Base-by-base conservation (phyloP, 345 rosid species). In the Draba incana region DNA sequence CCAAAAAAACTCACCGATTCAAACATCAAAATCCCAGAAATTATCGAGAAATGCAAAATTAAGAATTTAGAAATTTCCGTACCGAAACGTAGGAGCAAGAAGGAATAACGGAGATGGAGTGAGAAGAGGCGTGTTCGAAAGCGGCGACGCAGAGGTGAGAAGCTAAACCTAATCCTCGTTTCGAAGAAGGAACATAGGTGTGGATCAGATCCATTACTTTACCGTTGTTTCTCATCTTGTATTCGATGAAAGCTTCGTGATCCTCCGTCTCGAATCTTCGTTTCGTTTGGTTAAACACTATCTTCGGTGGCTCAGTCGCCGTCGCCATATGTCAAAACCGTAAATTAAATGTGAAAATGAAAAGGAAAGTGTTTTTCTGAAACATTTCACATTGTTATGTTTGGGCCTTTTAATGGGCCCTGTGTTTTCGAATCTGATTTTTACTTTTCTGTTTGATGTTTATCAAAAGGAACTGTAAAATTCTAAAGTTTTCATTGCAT, bases 51-150 rank as follows among this genome's bases (percentile, higher is more conserved):
- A 5, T 15, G 24, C 23, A 16, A 8, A 43, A 31, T 4, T 1
- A 28, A 8, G 10, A 24, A 4, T 39, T 10, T 10, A 4, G 27
- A 41, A 31, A 66, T 41, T 8, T 35, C 3, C 30, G 0, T 55
- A 85, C 97, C 45, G 94, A 93, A 66, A 93, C 87, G 37, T 93
- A 88, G 55, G 98, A 83, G 85, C 97, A 93, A 14, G 94, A 67
- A 49, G 98, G 97, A 65, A 85, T 70, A 69, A 90, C 38, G 70
- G 85, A 79, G 35, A 93, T 16, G 64, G 94, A 84, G 62, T 84
- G 78, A 24, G 89, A 71, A 10, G 85, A 75, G 77, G 94, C 96
- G 76, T 86, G 92, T 62, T 72, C 67, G 70, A 92, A 83, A 49
- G 96, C 94, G 1, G 96, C 96, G 65, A 80, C 62, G 46, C 90